phyloP scores from a whole-genome alignment of 2,329 filamentous ascomycete genomes.

The Didymella keratinophila region DNA sequence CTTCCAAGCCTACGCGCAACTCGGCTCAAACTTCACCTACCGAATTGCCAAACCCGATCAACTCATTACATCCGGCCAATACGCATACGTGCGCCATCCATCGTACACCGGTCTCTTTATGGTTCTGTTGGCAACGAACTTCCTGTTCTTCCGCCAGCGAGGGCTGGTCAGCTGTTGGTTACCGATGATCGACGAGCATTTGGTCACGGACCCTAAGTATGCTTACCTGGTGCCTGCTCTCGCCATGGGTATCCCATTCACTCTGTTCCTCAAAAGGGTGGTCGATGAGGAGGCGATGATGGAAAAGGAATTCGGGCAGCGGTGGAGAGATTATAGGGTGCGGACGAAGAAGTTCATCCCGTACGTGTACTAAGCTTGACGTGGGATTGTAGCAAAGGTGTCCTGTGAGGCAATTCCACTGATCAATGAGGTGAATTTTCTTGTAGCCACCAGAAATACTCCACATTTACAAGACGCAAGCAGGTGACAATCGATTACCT shows the following conservation, averaged over 20 bases:
- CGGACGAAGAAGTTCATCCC: constrained; percentile 61
- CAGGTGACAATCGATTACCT: too few species aligned
- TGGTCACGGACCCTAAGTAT: constrained; percentile 55
- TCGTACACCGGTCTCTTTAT: constrained; percentile 58
- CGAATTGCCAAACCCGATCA: constrained; percentile 57
- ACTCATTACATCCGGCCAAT: constrained; percentile 59
- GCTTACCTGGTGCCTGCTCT: constrained; percentile 8
- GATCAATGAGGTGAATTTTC: too few species aligned
- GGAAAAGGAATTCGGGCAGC: constrained; percentile 54
- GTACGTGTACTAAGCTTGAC: neutral
- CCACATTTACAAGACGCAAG: too few species aligned
- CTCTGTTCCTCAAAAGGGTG: constrained; percentile 22
- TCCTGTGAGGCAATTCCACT: too few species aligned
- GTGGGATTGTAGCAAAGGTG: too few species aligned
- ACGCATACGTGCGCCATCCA: constrained; percentile 61
- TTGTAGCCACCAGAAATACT: too few species aligned
- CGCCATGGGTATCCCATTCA: constrained; percentile 7
- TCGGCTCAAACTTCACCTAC: constrained; percentile 65
- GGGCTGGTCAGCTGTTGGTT: constrained; percentile 35
- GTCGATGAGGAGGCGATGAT: constrained; percentile 57
- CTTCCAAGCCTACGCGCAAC: constrained; percentile 52
- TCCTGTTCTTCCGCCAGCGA: constrained; percentile 16
- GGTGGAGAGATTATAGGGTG: constrained; percentile 60
- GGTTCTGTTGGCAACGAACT: constrained; percentile 38
- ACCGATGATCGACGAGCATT: constrained; percentile 27